A percentile compares a stretch with the other conserved stretches of the same genome.
Evolutionary conservation across 345 rosid species (phyloP).

Genomic region (Citrus australasica): DNA sequence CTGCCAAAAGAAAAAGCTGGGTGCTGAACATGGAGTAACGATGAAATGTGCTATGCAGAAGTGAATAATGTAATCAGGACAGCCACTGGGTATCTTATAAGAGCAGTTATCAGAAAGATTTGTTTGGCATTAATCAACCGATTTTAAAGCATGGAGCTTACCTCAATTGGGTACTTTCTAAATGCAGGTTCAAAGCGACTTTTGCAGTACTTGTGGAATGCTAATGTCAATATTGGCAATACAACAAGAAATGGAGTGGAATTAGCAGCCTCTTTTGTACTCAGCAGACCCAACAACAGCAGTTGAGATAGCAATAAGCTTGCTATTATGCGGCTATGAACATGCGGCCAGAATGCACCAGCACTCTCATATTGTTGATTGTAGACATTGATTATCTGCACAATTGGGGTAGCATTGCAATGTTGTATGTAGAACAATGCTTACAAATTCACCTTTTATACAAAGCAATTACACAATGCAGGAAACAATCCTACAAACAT

Average conservation of each 20-base stretch:
- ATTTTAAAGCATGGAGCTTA: slow-evolving; percentile 21
- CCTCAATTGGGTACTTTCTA: slow-evolving; percentile 87
- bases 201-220: slow-evolving; percentile 92
- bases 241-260: slow-evolving; percentile 81
- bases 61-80: neutral
- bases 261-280: slow-evolving; percentile 84
- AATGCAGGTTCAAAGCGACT: slow-evolving; percentile 93
- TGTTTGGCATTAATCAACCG: neutral
- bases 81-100: neutral
- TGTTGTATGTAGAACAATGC: neutral
- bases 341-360: slow-evolving; percentile 98
- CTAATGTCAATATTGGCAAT: slow-evolving; percentile 74
- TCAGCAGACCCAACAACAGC: slow-evolving; percentile 76
- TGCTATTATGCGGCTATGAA: slow-evolving; percentile 79
- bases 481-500: neutral
- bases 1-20: neutral
- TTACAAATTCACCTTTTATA: neutral
- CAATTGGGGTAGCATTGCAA: slow-evolving; percentile 1
- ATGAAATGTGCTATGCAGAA: neutral
- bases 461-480: neutral
- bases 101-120: neutral
- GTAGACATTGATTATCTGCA: slow-evolving; percentile 91
- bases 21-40: neutral
- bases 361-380: slow-evolving; percentile 90
- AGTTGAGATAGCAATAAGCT: slow-evolving; percentile 90